Evolutionary conservation across 768 basidiomycete species (phyloP).

Genomic region (Coprinopsis strossmayeri): DNA sequence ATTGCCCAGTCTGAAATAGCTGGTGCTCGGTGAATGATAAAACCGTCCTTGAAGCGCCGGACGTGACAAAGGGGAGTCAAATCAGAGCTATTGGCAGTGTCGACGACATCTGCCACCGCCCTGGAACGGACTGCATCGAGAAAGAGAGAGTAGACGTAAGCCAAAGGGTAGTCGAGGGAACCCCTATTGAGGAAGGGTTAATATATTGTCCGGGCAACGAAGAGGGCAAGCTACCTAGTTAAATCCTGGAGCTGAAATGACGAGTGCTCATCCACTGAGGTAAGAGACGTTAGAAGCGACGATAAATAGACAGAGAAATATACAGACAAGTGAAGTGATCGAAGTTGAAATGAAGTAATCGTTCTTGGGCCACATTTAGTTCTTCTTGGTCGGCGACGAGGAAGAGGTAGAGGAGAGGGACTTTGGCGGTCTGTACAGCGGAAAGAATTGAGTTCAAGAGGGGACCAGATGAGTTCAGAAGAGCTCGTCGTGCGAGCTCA

Average conservation of each 20-base stretch:
- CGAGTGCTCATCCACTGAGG: constrained; percentile 13
- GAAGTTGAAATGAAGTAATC: background rate
- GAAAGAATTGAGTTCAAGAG: constrained; percentile 47
- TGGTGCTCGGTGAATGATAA: constrained; percentile 46
- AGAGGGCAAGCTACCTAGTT: constrained; percentile 10
- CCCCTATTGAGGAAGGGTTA: too few relatives aligned
- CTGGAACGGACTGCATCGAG: constrained; percentile 55
- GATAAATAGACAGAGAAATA: constrained; percentile 12
- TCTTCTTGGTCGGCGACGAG: constrained; percentile 28
- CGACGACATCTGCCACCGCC: constrained; percentile 48
- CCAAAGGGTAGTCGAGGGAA: constrained; percentile 38
- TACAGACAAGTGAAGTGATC: constrained; percentile 5
- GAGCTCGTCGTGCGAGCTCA: constrained; percentile 47
- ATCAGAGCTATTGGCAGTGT: constrained; percentile 25
- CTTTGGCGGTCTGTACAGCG: constrained; percentile 39
- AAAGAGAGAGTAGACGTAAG: constrained; percentile 40
- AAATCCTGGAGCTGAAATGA: constrained; percentile 16
- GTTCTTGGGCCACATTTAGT: constrained; percentile 2
- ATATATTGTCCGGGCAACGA: too few relatives aligned
- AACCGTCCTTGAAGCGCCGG: constrained; percentile 52
- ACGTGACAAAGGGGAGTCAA: constrained; percentile 24
- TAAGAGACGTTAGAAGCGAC: constrained; percentile 1
- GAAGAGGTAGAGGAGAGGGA: constrained; percentile 53
- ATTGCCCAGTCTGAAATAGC: constrained; percentile 52
- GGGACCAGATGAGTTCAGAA: constrained; percentile 32